Evolutionary conservation across 495 filamentous ascomycete species (phyloP).

Genomic region (Aspergillus homomorphus): DNA sequence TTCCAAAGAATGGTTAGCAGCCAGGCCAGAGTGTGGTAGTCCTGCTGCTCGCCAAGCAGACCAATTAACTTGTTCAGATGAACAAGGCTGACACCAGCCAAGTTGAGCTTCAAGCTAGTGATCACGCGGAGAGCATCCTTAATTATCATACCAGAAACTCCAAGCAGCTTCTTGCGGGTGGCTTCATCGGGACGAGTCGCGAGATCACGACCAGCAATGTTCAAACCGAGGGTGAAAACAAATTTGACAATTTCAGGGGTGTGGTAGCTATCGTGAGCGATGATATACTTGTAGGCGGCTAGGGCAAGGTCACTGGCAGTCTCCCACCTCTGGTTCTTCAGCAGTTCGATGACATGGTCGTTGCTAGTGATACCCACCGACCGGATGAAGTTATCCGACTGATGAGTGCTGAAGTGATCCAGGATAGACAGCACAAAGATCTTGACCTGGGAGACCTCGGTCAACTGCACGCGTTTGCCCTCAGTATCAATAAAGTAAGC

Average conservation of each 20-base stretch:
- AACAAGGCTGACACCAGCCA: conserved; percentile 30
- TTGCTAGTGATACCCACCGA: conserved; percentile 39
- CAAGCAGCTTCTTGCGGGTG: conserved; percentile 17
- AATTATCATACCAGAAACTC: conserved; percentile 18
- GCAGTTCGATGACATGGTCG: conserved; percentile 25
- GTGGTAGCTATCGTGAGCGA: conserved; percentile 20
- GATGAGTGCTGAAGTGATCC: conserved; percentile 32
- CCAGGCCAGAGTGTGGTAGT: conserved; percentile 37
- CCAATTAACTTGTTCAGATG: conserved; percentile 37
- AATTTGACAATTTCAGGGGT: conserved; percentile 19
- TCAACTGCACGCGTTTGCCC: conserved; percentile 33
- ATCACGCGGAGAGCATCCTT: conserved; percentile 18
- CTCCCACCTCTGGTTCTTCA: conserved; percentile 27
- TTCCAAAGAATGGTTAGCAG: conserved; percentile 35
- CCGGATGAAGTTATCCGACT: conserved; percentile 34
- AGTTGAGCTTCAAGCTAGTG: conserved; percentile 20
- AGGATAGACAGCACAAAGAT: conserved; percentile 32
- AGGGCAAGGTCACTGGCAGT: conserved; percentile 34
- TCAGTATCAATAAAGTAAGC: conserved; percentile 34
- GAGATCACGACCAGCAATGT: conserved; percentile 18
- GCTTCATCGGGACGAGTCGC: conserved; percentile 5
- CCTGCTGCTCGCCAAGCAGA: conserved; percentile 35
- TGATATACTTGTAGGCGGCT: conserved; percentile 28
- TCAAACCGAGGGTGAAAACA: conserved; percentile 21
- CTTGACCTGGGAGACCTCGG: conserved; percentile 22